phyloP scores from a whole-genome alignment of 2,329 filamentous ascomycete genomes.

The Esteya vermicola region DNA sequence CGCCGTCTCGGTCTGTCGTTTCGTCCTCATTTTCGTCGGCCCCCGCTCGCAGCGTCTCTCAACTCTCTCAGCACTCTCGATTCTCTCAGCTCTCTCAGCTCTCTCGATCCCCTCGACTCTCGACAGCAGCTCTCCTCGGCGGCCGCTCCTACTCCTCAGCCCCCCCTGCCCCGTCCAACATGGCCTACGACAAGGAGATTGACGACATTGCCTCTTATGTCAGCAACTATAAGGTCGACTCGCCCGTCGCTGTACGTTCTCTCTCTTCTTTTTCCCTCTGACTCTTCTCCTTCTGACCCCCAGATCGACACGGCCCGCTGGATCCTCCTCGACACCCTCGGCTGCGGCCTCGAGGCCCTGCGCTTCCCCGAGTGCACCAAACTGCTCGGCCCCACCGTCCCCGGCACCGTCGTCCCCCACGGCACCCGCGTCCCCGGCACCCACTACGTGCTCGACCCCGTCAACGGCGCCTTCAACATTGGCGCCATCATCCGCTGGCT shows the following conservation, averaged over 20 bases:
- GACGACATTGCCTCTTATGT: constrained; percentile 91
- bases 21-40: constrained; percentile 14
- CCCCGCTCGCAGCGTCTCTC: constrained; percentile 19
- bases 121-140: constrained; percentile 25
- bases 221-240: constrained; percentile 80
- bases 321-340: constrained; percentile 92
- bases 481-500: constrained; percentile 98
- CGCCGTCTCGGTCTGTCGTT: constrained; percentile 22
- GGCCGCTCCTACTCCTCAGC: constrained; percentile 31
- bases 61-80: too few relatives aligned
- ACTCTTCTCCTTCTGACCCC: neutral
- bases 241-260: constrained; percentile 70
- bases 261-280: neutral
- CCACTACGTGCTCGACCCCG: constrained; percentile 83
- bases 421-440: constrained; percentile 86
- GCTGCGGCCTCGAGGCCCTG: constrained; percentile 90
- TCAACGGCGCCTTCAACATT: constrained; percentile 97
- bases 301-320: constrained; percentile 83
- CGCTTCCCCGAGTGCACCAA: constrained; percentile 94
- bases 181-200: constrained; percentile 81
- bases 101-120: too few relatives aligned
- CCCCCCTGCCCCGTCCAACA: constrained; percentile 32
- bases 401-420: constrained; percentile 82
- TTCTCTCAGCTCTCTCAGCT: constrained; percentile 28
- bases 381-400: constrained; percentile 81